Evolutionary conservation across 176 grass and related monocot genomes (phyloP), one percentile per base, ranked within the genome.

Genomic region (Elaeis guineensis): DNA sequence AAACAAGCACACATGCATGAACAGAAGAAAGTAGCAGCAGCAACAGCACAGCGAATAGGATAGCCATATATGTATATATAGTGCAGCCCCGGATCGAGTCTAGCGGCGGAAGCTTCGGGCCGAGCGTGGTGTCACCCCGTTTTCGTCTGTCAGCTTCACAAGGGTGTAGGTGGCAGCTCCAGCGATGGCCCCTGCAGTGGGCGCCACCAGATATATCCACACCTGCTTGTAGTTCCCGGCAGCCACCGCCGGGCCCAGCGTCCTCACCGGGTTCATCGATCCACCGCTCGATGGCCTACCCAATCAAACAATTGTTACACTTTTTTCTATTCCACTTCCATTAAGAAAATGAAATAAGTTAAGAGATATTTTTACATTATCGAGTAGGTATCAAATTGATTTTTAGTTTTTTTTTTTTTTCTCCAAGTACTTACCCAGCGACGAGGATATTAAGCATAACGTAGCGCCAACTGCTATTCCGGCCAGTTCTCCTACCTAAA

Each of bases 251-350:
- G 92, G 92, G 1, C 92, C 92, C 50, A 97, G 75, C 22, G 92
- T 97, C 60, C 92, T 83, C 69, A 97, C 92, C 16, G 92, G 92
- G 64, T 97, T 97, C 92, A 97, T 97, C 20, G 92, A 97, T 55
- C 87, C 87, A 39, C 87, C 92, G 15, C 80, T 96, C 44, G 83
- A 85, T 28, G 92, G 92, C 72, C 92, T 87, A 54, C 58, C 1
- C 57, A 23, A 19, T n/a, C 48, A 50, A 25, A 4, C 28, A 62
- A 1, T 17, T 2, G 15, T 21, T 55, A 57, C 25, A 26, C 0
- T 26, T 26, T 26, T 26, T 26, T 26, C 25, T 4, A 30, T 30
- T 30, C 28, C 28, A 30, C 28, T 30, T 30, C 5, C 5, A 5
- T 30, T 30, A 30, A 5, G 4, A 30, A 30, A 30, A 6, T 6